Evolutionary conservation across 1,284 basidiomycete species (phyloP).

Genomic region (Rhodotorula sp.): DNA sequence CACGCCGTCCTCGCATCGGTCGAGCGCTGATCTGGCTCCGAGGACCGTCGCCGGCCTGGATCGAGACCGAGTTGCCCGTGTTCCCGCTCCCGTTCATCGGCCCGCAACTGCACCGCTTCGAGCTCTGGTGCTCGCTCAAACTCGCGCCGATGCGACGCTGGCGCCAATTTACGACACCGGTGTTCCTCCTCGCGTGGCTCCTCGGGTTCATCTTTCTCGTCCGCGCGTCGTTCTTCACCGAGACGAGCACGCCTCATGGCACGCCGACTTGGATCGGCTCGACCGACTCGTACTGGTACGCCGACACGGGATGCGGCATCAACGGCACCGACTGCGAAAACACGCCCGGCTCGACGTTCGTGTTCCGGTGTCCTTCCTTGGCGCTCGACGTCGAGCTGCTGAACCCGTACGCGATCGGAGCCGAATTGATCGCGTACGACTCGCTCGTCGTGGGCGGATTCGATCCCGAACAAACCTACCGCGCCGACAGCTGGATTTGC

Average conservation of each 20-base stretch:
- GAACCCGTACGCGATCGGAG: constrained; percentile 74
- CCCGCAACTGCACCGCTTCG: constrained; percentile 13
- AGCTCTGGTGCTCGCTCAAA: constrained; percentile 5
- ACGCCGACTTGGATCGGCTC: constrained; percentile 38
- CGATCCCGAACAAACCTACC: constrained; percentile 58
- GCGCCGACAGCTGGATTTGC: constrained; percentile 82
- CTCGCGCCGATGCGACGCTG: constrained; percentile 9
- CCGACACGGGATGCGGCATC: constrained; percentile 61
- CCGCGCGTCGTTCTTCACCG: constrained; percentile 64
- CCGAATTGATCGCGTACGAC: constrained; percentile 62
- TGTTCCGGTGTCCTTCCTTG: constrained; percentile 77
- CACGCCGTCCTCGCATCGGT: constrained; percentile 1
- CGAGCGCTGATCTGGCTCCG: constrained; percentile 17
- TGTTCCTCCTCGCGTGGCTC: constrained; percentile 65
- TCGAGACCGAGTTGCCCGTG: constrained; percentile 22
- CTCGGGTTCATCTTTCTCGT: constrained; percentile 68
- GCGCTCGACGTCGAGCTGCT: constrained; percentile 66
- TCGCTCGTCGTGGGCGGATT: constrained; percentile 82
- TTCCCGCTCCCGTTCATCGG: constrained; percentile 22
- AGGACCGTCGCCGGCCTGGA: constrained; percentile 27
- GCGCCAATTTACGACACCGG: constrained; percentile 26
- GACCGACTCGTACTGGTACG: constrained; percentile 47
- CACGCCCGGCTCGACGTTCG: constrained; percentile 62
- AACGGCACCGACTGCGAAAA: constrained; percentile 67
- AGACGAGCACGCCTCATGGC: constrained; percentile 53